Base-by-base conservation (phyloP, 305 asterid species). In the Solanum hybrid region DNA sequence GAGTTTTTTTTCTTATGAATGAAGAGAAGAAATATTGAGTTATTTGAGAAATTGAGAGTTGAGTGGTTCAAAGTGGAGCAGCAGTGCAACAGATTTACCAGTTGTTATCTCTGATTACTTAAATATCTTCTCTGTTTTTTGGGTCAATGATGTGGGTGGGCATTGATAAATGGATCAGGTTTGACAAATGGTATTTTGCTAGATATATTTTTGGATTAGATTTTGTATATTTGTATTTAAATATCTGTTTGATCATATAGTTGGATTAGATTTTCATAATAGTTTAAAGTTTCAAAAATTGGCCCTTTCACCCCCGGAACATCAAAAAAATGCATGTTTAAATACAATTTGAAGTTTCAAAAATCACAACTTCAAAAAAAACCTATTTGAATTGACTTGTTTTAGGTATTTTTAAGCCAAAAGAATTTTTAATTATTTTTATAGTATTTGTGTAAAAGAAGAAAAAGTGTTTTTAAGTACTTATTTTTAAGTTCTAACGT, bases 1-100 rank as follows among this genome's bases (percentile, higher is more conserved):
- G 10, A n/a, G n/a, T n/a, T n/a, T n/a, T 40, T 2, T 38, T 38
- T 32, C 5, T 5, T 26, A 81, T 42, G 26, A 81, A 42, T 81
- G 72, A 82, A n/a, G 1, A 27, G 26, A 81, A 40, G 86, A 26
- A 81, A 81, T 29, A 12, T 40, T 26, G 42, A 84, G 29, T 79
- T 24, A 38, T 4, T 42, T 81, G 29, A 13, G 31, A 14, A n/a
- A 11, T 12, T 3, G 42, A 84, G 29, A 45, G 31, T 84, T 45
- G 87, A 84, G 87, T 51, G 87, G 87, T 29, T 84, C 42, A 84
- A 84, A 84, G 75, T 84, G 22, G 75, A 82, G 87, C 87, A 78
- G 19, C 2, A 4, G 22, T 2, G 60, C 34, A 80, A 80, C 66
- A 26, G 38, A 19, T 51, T 84, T 3, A 84, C 40, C 42, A 22